phyloP scores from a whole-genome alignment of 352 stramenopile genomes.

The Globisporangium carolinianum region DNA sequence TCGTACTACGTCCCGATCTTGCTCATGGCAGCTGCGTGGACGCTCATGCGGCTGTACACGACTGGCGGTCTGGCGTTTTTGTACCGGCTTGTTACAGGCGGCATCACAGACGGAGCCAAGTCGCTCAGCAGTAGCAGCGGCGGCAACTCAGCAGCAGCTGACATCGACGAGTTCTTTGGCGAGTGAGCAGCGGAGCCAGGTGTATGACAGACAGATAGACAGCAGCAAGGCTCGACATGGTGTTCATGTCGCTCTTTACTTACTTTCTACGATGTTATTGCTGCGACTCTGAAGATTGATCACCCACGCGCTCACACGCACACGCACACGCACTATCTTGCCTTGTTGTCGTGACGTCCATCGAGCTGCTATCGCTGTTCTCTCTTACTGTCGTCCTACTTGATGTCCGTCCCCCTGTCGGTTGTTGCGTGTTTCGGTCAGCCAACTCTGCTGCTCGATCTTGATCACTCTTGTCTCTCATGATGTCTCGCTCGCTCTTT shows the following conservation, averaged over 20 bases:
- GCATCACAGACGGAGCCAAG: background rate
- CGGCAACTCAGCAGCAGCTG: background rate
- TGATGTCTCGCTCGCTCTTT: background rate
- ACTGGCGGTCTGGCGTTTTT: slow-evolving; percentile 38
- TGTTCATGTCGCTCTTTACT: slow-evolving; percentile 5
- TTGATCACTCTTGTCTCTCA: background rate
- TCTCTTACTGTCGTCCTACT: no score
- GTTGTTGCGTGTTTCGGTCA: no score
- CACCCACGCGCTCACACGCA: background rate
- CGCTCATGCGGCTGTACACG: slow-evolving; percentile 59
- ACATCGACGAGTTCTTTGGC: slow-evolving; percentile 12
- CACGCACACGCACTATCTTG: background rate
- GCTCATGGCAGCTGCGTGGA: slow-evolving; percentile 56
- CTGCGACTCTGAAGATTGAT: slow-evolving; percentile 1
- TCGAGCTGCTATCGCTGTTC: no score
- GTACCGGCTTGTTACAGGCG: background rate
- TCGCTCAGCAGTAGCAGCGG: background rate
- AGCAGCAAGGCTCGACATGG: background rate
- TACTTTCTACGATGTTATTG: slow-evolving; percentile 7
- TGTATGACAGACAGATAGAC: background rate
- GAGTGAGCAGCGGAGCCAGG: slow-evolving; percentile 1
- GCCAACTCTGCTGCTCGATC: background rate
- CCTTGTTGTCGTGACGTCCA: no score
- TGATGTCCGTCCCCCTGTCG: no score
- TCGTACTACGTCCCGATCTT: slow-evolving; percentile 55